Evolutionary conservation across 768 basidiomycete species (phyloP).

Genomic region (Tylopilus intermedius): DNA sequence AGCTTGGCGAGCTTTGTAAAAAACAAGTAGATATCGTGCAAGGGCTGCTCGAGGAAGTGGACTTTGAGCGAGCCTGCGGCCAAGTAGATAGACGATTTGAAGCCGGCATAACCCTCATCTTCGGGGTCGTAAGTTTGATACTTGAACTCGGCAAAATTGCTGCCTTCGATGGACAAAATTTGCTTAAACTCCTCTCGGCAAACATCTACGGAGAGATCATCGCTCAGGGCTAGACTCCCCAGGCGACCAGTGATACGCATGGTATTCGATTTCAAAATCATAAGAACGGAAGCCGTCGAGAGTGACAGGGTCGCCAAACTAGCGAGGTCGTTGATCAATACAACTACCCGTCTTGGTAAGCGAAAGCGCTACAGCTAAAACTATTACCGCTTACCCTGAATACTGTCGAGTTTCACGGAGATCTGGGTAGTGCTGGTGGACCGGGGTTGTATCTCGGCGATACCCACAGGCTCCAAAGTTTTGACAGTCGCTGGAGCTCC

Average conservation of each 20-base stretch:
- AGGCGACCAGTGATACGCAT: conserved; percentile 77
- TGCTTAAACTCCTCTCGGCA: conserved; percentile 70
- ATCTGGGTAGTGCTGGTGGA: conserved; percentile 67
- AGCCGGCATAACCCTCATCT: conserved; percentile 63
- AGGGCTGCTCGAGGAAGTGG: conserved; percentile 84
- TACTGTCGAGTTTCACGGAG: conserved; percentile 74
- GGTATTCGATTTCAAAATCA: conserved; percentile 66
- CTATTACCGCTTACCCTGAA: conserved; percentile 53
- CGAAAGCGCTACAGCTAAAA: background rate
- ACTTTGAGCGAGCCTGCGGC: conserved; percentile 86
- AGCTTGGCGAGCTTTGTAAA: conserved; percentile 80
- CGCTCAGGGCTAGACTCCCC: conserved; percentile 77
- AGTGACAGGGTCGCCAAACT: conserved; percentile 82
- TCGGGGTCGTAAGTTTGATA: conserved; percentile 87
- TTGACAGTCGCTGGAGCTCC: conserved; percentile 8
- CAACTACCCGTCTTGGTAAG: conserved; percentile 44
- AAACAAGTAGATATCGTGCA: conserved; percentile 85
- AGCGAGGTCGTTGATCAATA: conserved; percentile 65
- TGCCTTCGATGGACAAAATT: conserved; percentile 88
- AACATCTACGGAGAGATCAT: conserved; percentile 53
- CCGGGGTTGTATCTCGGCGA: conserved; percentile 1
- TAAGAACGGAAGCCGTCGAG: conserved; percentile 82
- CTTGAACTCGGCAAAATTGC: conserved; percentile 88
- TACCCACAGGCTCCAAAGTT: conserved; percentile 7
- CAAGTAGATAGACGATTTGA: conserved; percentile 79